Conservation (phyloP, 2,329 filamentous ascomycete genomes). For the Trichoderma aggressivum region DNA sequence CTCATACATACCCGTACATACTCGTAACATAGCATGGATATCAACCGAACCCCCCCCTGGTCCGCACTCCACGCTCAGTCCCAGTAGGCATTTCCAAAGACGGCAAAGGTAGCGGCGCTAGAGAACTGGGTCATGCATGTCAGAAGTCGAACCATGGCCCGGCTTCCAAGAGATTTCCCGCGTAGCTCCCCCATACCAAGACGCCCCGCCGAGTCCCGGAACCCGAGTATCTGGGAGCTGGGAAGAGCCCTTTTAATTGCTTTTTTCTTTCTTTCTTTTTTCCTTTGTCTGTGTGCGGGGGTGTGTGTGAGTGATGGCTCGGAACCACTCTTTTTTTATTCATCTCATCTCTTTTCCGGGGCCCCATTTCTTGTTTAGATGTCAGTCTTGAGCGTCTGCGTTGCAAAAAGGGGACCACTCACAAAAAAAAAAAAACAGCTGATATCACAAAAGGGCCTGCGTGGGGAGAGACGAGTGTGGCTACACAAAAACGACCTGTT, state of each 20-base stretch:
- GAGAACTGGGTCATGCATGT: constrained; percentile 9
- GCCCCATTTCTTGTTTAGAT: background rate
- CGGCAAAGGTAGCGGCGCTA: constrained; percentile 10
- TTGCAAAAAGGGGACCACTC: background rate
- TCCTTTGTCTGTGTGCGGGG: background rate
- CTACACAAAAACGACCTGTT: constrained; percentile 8
- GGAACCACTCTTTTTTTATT: no score
- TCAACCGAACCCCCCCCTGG: background rate
- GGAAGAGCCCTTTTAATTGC: background rate
- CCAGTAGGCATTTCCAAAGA: background rate
- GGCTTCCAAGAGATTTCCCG: background rate
- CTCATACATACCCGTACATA: no score
- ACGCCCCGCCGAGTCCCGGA: constrained; percentile 9
- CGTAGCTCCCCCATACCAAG: constrained; percentile 1
- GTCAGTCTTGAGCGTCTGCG: background rate
- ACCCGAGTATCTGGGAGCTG: constrained; percentile 11
- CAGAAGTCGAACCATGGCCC: constrained; percentile 6
- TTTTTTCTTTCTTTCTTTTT: background rate
- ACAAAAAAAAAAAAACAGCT: background rate
- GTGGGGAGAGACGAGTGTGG: background rate
- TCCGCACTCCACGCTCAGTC: background rate
- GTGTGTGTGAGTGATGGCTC: background rate
- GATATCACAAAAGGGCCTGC: background rate
- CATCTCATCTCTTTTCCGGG: background rate
- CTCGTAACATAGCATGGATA: no score